Base-by-base conservation (phyloP, 1,284 basidiomycete genomes). In the Ceratobasidium sp. region DNA sequence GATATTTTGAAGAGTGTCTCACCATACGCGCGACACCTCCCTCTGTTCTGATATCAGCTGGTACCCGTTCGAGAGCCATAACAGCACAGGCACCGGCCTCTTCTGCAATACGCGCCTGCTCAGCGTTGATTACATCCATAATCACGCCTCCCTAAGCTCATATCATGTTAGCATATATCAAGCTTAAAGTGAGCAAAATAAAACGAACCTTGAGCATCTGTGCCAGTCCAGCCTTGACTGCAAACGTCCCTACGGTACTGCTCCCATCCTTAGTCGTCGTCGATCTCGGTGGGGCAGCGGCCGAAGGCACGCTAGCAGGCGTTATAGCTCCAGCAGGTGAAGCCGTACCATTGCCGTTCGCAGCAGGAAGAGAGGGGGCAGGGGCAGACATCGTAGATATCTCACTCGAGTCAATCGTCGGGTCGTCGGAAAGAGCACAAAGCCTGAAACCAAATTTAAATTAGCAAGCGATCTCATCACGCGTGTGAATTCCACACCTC, bases 71-170 rank as follows among this genome's bases (percentile, higher is more conserved):
- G 9, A 97, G 89, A 15, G 96, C 96, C 97, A 99, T 99, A 80
- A 99, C 97, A 80, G 97, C 97, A 84, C 95, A 96, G 15, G 97
- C 97, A 79, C 98, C 97, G 10, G 97, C 97, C 84, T 98, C 96
- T 84, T 99, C 97, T 78, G 97, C 97, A 82, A 99, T 97, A 80
- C 95, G 93, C 79, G 97, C 97, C 88, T 95, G 94, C 83, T 96
- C 93, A 28, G 88, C 91, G 83, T 95, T 96, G 81, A 95, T 88
- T 73, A 97, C 94, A 84, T 96, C 94, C 94, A 96, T 96, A 85
- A 97, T 97, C 80, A 97, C 96, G 81, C 96, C 96, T 80, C 92
- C 92, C 92, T 92, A 40, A 62, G 28, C 20, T 26, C 68, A 65
- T 56, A 64, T 59, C 40, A 15, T 76, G 73, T 77, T 70, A 77